These are phyloP conservation scores for Mycena olivaceomarginata DNA, from an alignment of 768 basidiomycete genomes.

Conservation along the genomic window DNA sequence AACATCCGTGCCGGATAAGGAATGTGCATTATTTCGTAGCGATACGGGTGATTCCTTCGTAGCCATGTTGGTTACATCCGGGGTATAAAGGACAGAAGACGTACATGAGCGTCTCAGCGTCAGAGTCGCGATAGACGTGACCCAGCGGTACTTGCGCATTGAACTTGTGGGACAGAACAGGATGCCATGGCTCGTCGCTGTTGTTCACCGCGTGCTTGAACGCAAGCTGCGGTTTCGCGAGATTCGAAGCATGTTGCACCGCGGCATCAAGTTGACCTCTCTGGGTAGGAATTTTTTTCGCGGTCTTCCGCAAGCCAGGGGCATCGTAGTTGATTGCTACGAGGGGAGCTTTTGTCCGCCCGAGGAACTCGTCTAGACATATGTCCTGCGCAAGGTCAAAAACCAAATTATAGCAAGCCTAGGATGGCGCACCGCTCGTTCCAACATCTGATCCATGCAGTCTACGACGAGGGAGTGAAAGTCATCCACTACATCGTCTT, in stretches of 20 bases:
- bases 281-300: conserved; percentile 52
- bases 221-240: conserved; percentile 88
- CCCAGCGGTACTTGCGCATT: conserved; percentile 92
- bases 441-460: conserved; percentile 88
- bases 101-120: conserved; percentile 55
- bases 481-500: conserved; percentile 91
- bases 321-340: conserved; percentile 72
- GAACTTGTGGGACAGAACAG: conserved; percentile 84
- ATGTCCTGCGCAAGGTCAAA: conserved; percentile 74
- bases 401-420: conserved; percentile 3
- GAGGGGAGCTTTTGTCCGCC: conserved; percentile 79
- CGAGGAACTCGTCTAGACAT: conserved; percentile 86
- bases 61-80: conserved; percentile 42
- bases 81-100: conserved; percentile 35
- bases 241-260: conserved; percentile 83
- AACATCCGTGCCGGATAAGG: conserved; percentile 84
- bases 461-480: conserved; percentile 89
- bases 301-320: conserved; percentile 48
- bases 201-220: conserved; percentile 82
- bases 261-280: conserved; percentile 73
- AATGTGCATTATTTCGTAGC: conserved; percentile 87
- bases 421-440: conserved; percentile 79
- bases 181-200: conserved; percentile 76
- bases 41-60: conserved; percentile 83
- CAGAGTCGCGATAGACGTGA: conserved; percentile 65